Evolutionary conservation across 192 early-diverging fungal species (phyloP), one percentile per base, ranked within the genome.

Genomic region (Backusella luteola): DNA sequence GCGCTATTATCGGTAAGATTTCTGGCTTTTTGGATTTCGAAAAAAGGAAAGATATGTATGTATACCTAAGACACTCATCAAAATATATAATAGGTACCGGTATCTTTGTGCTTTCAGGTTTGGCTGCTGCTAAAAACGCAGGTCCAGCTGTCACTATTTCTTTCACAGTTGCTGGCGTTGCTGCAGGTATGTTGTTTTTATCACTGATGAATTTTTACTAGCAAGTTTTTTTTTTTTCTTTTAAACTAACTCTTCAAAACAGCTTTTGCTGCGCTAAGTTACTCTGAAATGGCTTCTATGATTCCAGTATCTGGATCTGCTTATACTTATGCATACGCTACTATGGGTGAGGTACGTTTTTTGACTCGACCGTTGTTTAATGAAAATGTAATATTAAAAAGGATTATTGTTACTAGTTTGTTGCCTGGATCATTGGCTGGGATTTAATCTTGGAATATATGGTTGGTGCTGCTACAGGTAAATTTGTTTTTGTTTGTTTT

Each of bases 351-450:
- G 84, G 77, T 79, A 79, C 32, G 46, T 67, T 12, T 52, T 0
- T 38, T 41, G 46, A 39, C 8, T 39, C 1, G 38, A 39, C 38
- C 1, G 3, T 7, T 38, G 32, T 35, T 44, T 44, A 44, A 15
- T 44, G 15, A 5, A 0, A 36, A 35, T 14, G 26, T 4, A 9
- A 69, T 29, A n/a, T 69, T 23, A 26, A 21, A 34, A 21, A 3
- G 11, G 6, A 41, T 56, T 34, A 26, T 12, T 34, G n/a, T 49
- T 49, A n/a, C 19, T 39, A 79, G 69, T 79, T 96, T 21, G 76
- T 94, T 23, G 95, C 91, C 2, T 97, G 96, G 96, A 92, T 95
- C 53, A 92, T 96, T 76, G 95, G 94, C 21, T 97, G 96, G 96
- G 92, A 95, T 84, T 81, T 97, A 39, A 92, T 95, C 14, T 84